Base-by-base conservation (phyloP, 1,139 yeast species). In the Suhomyces chickasaworum region DNA sequence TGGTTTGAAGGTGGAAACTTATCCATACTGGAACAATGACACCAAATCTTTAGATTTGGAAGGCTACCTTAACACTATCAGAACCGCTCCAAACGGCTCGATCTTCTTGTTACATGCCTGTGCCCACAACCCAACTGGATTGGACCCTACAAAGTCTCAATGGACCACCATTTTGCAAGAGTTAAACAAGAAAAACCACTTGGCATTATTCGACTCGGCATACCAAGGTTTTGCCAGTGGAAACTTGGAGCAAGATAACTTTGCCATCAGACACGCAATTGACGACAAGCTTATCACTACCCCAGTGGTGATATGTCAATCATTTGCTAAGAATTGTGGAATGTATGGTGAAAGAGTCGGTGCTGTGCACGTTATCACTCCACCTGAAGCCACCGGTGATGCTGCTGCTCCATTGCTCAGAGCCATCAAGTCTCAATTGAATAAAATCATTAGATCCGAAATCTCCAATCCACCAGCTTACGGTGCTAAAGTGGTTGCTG, bases 341-440 rank as follows among this genome's bases (percentile, higher is more conserved):
- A 86, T 93, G 83, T 93, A 93, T 65, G 99, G 99, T 65, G 98
- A 93, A 74, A 86, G 99, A 73, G 91, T 86, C 39, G 99, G 99
- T 53, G 95, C 96, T 16, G 80, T 93, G 65, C 96, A 89, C 64
- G 64, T 89, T 27, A 77, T 89, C 49, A 64, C 83, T 22, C 78
- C 81, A 42, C 71, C 72, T 45, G 61, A 62, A 16, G 65, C 77
- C 40, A 73, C 73, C 50, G 47, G 50, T 10, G 47, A 47, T 3
- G 47, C 42, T 8, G 50, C 43, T 9, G 45, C 47, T 9, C 50
- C 50, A 1, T 39, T 47, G 20, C 41, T 43, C 36, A 65, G 63
- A 27, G 88, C 90, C 15, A 70, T 85, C 43, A 61, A 75, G 51
- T 85, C 97, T 12, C 98, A 93, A 68, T 74, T 93, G 63, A 81